Evolutionary conservation across 495 filamentous ascomycete genomes (phyloP).

Genomic region (Neurospora sp.): DNA sequence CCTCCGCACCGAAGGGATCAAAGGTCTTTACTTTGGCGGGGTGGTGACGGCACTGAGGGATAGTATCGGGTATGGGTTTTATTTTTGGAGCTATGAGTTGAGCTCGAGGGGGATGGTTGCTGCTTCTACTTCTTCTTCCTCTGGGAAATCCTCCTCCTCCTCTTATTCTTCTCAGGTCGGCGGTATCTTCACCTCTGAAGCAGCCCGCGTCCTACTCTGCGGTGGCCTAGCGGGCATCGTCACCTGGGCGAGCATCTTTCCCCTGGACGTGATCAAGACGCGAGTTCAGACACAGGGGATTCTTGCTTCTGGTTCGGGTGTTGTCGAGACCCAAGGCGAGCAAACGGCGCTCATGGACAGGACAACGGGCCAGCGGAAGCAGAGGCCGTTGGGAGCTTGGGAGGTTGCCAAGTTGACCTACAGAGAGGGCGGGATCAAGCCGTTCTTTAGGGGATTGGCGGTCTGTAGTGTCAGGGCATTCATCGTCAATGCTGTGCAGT

Average conservation of each 20-base stretch:
- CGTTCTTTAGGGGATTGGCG: slow-evolving; percentile 70
- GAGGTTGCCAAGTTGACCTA: slow-evolving; percentile 56
- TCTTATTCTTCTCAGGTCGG: not conserved
- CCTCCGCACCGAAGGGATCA: slow-evolving; percentile 48
- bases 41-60: slow-evolving; percentile 70
- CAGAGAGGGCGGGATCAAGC: slow-evolving; percentile 46
- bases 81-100: slow-evolving; percentile 83
- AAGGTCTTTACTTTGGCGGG: slow-evolving; percentile 70
- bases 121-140: not conserved
- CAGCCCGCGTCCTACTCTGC: slow-evolving; percentile 61
- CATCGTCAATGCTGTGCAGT: slow-evolving; percentile 74
- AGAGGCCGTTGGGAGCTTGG: slow-evolving; percentile 41
- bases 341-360: slow-evolving; percentile 22
- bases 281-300: slow-evolving; percentile 58
- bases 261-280: slow-evolving; percentile 84
- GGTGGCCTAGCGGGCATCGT: slow-evolving; percentile 77
- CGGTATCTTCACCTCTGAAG: slow-evolving; percentile 29
- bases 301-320: not conserved
- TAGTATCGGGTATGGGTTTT: slow-evolving; percentile 84
- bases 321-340: slow-evolving; percentile 3
- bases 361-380: not conserved
- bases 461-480: slow-evolving; percentile 78
- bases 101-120: slow-evolving; percentile 43
- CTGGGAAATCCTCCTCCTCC: not conserved
- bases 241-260: slow-evolving; percentile 81